Evolutionary conservation across 1,139 yeast genomes (phyloP).

Genomic region (Debaryomyces subglobosus): DNA sequence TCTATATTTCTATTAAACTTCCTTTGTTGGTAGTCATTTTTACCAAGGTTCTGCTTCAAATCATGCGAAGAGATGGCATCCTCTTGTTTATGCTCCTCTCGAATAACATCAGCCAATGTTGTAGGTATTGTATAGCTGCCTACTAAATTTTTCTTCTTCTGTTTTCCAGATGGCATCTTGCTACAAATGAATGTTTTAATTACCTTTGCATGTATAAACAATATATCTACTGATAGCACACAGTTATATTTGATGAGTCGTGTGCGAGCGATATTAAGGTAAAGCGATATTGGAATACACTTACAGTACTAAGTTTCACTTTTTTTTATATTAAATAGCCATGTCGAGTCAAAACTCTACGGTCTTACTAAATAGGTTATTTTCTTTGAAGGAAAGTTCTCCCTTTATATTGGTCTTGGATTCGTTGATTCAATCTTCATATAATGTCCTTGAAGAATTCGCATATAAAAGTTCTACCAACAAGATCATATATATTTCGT

Average conservation of each 20-base stretch:
- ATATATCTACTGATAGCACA: not conserved
- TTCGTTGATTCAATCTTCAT: constrained; percentile 68
- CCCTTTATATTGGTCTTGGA: constrained; percentile 75
- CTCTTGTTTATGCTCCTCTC: constrained; percentile 26
- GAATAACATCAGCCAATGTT: constrained; percentile 28
- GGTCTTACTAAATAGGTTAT: constrained; percentile 61
- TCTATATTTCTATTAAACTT: constrained; percentile 28
- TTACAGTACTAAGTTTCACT: not conserved
- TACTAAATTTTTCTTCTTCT: constrained; percentile 24
- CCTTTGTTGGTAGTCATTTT: constrained; percentile 24
- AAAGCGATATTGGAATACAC: not conserved
- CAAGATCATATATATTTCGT: constrained; percentile 57
- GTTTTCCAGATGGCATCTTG: constrained; percentile 10
- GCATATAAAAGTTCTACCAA: constrained; percentile 37
- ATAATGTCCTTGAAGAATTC: constrained; percentile 59
- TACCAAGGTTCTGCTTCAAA: constrained; percentile 22
- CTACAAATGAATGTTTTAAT: not conserved
- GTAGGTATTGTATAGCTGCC: constrained; percentile 39
- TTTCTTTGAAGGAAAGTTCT: constrained; percentile 69
- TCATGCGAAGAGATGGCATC: constrained; percentile 22
- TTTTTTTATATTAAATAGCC: not conserved
- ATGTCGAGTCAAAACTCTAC: constrained; percentile 57
- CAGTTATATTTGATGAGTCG: constrained; percentile 17
- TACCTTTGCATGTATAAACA: not conserved
- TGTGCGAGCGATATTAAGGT: constrained; percentile 9